Evolutionary conservation across 1,139 yeast species (phyloP).

Genomic region (Debaryomyces fabryi): DNA sequence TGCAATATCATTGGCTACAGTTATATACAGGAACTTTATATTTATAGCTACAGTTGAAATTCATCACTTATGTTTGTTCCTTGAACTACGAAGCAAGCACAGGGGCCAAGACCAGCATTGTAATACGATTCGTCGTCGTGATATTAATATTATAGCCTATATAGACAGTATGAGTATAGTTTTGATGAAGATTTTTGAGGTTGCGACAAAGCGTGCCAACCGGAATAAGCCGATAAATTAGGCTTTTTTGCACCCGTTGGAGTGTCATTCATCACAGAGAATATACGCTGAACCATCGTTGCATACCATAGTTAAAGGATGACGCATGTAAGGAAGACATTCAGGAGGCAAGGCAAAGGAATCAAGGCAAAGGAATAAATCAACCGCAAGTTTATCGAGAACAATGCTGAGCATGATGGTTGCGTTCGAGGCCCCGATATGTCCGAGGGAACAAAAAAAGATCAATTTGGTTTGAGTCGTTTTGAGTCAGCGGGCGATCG

Average conservation of each 20-base stretch:
- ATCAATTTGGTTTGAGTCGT: constrained; percentile 1
- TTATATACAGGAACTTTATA: constrained; percentile 9
- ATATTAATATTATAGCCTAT: background rate
- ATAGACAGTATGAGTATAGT: background rate
- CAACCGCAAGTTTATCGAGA: background rate
- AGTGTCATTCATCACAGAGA: background rate
- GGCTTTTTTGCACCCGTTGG: constrained; percentile 1
- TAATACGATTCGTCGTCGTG: background rate
- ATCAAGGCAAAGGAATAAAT: background rate
- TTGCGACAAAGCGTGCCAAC: background rate
- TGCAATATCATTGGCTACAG: constrained; percentile 10
- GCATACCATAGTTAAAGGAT: background rate
- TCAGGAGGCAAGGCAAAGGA: background rate
- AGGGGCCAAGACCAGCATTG: background rate
- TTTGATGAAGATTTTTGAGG: background rate
- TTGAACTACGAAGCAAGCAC: background rate
- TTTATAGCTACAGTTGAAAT: background rate
- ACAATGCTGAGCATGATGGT: background rate
- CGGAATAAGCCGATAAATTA: background rate
- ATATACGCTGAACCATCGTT: background rate
- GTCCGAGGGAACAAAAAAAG: background rate
- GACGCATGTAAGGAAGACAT: background rate
- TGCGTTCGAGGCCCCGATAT: background rate
- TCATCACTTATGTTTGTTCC: background rate
- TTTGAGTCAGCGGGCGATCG: background rate